Percentiles rank a stretch among this genome's conserved stretches.
phyloP scores from a whole-genome alignment of 1,139 yeast genomes.

The Sugiyamaella neomexicana region DNA sequence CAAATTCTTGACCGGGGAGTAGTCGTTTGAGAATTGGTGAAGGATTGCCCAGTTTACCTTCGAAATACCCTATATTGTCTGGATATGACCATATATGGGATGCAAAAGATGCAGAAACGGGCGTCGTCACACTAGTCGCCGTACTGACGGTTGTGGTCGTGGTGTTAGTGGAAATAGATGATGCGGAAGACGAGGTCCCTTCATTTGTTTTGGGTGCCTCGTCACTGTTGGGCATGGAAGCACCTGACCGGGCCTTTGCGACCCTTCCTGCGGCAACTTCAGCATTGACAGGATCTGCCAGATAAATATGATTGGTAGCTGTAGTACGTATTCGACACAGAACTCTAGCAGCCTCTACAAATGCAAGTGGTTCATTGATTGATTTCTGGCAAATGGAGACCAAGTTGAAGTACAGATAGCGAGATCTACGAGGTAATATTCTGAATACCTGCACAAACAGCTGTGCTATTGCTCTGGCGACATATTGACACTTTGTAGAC shows the following conservation, averaged over 20 bases:
- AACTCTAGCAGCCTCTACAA: conserved; percentile 54
- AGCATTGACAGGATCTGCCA: conserved; percentile 61
- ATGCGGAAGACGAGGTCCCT: neutral
- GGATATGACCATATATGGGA: conserved; percentile 58
- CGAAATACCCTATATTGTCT: conserved; percentile 50
- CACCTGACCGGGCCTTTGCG: conserved; percentile 46
- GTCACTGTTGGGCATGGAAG: conserved; percentile 24
- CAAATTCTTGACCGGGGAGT: conserved; percentile 23
- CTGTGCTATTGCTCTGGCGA: conserved; percentile 43
- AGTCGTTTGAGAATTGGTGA: conserved; percentile 34
- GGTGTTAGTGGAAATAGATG: neutral
- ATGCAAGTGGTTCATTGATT: conserved; percentile 34
- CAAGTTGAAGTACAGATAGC: conserved; percentile 35
- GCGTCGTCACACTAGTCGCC: neutral
- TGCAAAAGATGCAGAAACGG: neutral
- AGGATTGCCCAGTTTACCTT: conserved; percentile 41
- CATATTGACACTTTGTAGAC: conserved; percentile 23
- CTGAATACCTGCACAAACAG: conserved; percentile 39
- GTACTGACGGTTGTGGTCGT: neutral
- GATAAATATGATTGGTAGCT: conserved; percentile 47
- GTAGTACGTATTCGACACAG: conserved; percentile 59
- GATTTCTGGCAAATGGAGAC: conserved; percentile 29
- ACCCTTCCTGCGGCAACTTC: conserved; percentile 35
- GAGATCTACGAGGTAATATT: conserved; percentile 37
- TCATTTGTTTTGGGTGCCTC: neutral